Evolutionary conservation across 2,329 filamentous ascomycete genomes (phyloP), one percentile per base, ranked within the genome.

Genomic region (Aspergillus sp.): DNA sequence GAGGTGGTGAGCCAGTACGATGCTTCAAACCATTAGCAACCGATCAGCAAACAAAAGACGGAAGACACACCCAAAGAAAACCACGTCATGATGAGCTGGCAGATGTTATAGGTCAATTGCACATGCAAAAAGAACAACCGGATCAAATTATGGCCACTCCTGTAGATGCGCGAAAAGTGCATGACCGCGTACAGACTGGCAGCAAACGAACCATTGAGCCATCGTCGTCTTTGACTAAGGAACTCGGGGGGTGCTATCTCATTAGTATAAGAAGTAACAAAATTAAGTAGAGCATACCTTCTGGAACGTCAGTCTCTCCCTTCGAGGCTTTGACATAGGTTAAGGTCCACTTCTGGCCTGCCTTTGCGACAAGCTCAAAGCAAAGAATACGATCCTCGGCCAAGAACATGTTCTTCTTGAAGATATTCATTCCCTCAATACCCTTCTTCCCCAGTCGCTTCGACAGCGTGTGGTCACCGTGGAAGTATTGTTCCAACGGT

Each of bases 371-470:
- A 73, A 99, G 82, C 77, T 99, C 95, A 83, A 98, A 99, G 83
- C 95, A 99, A 52, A 99, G 86, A 81, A 99, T 99, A 86, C 95
- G 92, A 88, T 99, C 95, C 81, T 99, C 95, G 78, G 95, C 95
- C 86, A 99, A 93, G 84, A 98, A 99, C 95, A 99, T 99, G 86
- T 99, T 99, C 87, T 98, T 98, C 83, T 98, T 98, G 90, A 99
- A 99, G 76, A 99, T 98, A 80, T 98, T 98, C 95, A 98, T 98
- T 69, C 93, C 95, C 73, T 99, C 95, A 68, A 99, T 98, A 85
- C 95, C 95, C 85, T 99, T 99, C 82, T 96, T 96, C 68, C 93
- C 93, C 56, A 97, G 86, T 67, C 93, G 88, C 79, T 95, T 95
- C 57, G 95, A 96, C 30, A 98, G 84, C 0, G 95, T 98, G 79